Conservation (phyloP, 805 yeast genomes). For the Zygotorulaspora danielsina region DNA sequence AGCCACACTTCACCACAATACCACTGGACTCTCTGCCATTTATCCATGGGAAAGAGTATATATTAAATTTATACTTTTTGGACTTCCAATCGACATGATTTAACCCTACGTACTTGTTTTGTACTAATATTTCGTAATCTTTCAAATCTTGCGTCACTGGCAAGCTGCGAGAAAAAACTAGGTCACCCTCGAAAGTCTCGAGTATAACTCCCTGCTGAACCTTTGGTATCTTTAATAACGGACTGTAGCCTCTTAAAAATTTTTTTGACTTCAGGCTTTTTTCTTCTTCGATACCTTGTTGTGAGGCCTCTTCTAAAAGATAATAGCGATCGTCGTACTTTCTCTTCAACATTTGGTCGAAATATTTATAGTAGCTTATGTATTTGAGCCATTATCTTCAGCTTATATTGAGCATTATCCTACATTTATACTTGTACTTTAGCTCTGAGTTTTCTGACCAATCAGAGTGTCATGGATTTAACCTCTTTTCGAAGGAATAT, state of each 20-base stretch:
- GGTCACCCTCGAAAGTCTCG: slow-evolving; percentile 15
- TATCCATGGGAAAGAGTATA: slow-evolving; percentile 48
- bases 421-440: too few species aligned
- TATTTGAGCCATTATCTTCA: too few species aligned
- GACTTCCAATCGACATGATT: slow-evolving; percentile 51
- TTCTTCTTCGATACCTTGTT: slow-evolving; percentile 9
- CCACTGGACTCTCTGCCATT: slow-evolving; percentile 49
- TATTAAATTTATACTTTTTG: slow-evolving; percentile 43
- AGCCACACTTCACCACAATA: slow-evolving; percentile 36
- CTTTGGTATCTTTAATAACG: slow-evolving; percentile 8
- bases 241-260: background rate
- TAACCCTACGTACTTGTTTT: slow-evolving; percentile 39
- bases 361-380: too few species aligned
- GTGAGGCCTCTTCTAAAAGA: slow-evolving; percentile 7
- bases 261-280: slow-evolving; percentile 3
- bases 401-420: too few species aligned
- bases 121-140: slow-evolving; percentile 32
- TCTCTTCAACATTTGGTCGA: slow-evolving; percentile 13
- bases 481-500: too few species aligned
- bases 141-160: slow-evolving; percentile 18
- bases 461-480: too few species aligned
- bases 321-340: slow-evolving; percentile 2
- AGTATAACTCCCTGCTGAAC: slow-evolving; percentile 15
- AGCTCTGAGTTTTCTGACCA: too few species aligned
- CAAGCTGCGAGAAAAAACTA: slow-evolving; percentile 6